phyloP scores from a whole-genome alignment of 495 filamentous ascomycete species.

The Penicillium chermesinum region DNA sequence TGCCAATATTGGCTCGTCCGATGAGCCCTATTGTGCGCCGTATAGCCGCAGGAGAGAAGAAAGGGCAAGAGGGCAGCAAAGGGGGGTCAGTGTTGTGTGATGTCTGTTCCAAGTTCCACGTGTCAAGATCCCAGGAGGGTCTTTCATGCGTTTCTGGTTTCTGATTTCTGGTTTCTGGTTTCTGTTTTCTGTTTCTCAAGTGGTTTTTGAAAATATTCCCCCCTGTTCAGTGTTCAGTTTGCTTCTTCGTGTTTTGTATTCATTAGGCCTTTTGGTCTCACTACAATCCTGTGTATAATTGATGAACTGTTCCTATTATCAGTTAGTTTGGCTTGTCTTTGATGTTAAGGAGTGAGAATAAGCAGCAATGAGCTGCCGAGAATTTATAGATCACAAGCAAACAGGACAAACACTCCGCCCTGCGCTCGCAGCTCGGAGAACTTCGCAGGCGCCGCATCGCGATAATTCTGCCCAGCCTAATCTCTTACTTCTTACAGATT shows the following conservation, averaged over 20 bases:
- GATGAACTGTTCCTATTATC: not conserved
- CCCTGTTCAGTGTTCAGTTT: not conserved
- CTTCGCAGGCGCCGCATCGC: not conserved
- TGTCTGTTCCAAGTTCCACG: not conserved
- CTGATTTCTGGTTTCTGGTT: not conserved
- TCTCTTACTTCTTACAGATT: constrained; percentile 1
- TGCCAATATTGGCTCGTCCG: constrained; percentile 39
- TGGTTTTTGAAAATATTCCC: constrained; percentile 5
- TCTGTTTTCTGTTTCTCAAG: not conserved
- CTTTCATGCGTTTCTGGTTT: not conserved
- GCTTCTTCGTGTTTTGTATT: not conserved
- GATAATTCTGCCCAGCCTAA: not conserved
- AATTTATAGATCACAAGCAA: constrained; percentile 6
- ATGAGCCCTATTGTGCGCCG: constrained; percentile 43
- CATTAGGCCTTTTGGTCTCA: not conserved
- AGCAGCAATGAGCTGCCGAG: not conserved
- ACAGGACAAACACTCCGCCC: constrained; percentile 2
- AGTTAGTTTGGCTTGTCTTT: not conserved
- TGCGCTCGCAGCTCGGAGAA: constrained; percentile 3
- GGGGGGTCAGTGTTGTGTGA: constrained; percentile 34
- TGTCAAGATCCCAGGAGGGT: not conserved
- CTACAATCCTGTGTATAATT: not conserved
- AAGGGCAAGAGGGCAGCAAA: constrained; percentile 35
- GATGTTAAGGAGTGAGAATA: not conserved
- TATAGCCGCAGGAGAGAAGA: constrained; percentile 43